These are phyloP conservation scores for Penicillium sp. DNA, from an alignment of 2,329 filamentous ascomycete species.

Conservation along the genomic window DNA sequence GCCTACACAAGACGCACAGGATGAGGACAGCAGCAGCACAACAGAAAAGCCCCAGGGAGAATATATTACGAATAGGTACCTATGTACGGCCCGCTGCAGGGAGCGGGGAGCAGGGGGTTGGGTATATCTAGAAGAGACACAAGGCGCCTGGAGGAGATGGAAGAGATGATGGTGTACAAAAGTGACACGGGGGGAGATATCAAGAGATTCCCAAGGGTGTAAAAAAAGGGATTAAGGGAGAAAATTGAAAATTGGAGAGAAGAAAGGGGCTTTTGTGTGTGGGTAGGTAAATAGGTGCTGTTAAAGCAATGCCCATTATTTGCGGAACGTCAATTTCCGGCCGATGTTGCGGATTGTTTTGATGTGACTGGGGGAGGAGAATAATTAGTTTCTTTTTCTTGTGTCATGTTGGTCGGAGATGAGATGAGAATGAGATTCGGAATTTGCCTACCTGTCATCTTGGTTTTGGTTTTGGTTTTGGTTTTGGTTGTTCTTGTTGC, in stretches of 20 bases:
- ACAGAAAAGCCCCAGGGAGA: no score
- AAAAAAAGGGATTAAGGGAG: conserved; percentile 8
- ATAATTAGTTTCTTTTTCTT: conserved; percentile 5
- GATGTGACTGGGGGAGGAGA: conserved; percentile 24
- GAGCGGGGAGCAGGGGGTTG: not conserved
- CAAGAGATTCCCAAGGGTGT: no score
- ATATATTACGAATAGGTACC: conserved; percentile 1
- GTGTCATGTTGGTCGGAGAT: no score
- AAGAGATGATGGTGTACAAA: conserved; percentile 8
- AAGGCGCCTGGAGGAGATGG: conserved; percentile 1
- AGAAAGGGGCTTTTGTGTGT: no score
- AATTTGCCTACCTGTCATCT: conserved; percentile 32
- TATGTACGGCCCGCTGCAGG: conserved; percentile 24
- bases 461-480: no score
- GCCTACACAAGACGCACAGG: no score
- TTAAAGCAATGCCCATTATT: conserved; percentile 12
- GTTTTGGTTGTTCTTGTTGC: conserved; percentile 26
- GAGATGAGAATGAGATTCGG: not conserved
- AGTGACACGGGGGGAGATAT: no score
- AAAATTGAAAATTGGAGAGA: not conserved
- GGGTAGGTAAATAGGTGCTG: no score
- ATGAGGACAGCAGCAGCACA: no score
- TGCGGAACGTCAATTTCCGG: conserved; percentile 35
- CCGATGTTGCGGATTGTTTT: conserved; percentile 37
- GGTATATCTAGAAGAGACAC: conserved; percentile 25